Base-by-base conservation (phyloP, 441 rosid genomes). In the Brassica hybrid region DNA sequence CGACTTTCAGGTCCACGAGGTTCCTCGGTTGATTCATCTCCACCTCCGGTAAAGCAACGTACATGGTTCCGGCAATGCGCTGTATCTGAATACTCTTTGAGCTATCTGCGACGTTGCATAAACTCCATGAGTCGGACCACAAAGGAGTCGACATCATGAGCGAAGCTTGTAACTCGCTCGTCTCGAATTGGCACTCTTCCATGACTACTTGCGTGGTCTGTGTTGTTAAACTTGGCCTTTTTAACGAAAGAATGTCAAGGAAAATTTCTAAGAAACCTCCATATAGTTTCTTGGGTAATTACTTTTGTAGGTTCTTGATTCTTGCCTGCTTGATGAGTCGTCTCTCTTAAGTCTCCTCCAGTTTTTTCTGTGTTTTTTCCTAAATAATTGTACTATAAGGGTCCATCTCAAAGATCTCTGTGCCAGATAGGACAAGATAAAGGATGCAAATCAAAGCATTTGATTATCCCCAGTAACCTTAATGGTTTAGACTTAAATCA, bases 131-230 rank as follows among this genome's bases (percentile, higher is more conserved):
- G 12, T 80, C 86, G 13, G 80, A 36, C 12, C 87, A 74, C 62
- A 94, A 19, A 0, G 87, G 83, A 17, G 90, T 89, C 6, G 97
- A 86, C 4, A 87, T 84, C 74, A 88, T 5, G 65, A 86, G 80
- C 30, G 74, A 75, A 4, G 97, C 94, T 65, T 83, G 81, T 76
- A 86, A 80, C 88, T 88, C 98, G 75, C 93, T 83, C 65, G 86
- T 87, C 83, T 89, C 97, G 75, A 85, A 89, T 72, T 90, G 77
- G 77, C 66, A 59, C 8, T 75, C 76, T 23, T 65, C 76, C 76
- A 75, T 75, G 69, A 6, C 38, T 63, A 10, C 48, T 41, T 41
- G 41, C 41, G 41, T 2, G 41, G 41, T 36, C 48, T 41, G 48
- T 41, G 48, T 41, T 41, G 48, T 41, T 41, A 11, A 41, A 41